Conservation (phyloP, 2,329 filamentous ascomycete genomes). For the Ilyonectria sp. region DNA sequence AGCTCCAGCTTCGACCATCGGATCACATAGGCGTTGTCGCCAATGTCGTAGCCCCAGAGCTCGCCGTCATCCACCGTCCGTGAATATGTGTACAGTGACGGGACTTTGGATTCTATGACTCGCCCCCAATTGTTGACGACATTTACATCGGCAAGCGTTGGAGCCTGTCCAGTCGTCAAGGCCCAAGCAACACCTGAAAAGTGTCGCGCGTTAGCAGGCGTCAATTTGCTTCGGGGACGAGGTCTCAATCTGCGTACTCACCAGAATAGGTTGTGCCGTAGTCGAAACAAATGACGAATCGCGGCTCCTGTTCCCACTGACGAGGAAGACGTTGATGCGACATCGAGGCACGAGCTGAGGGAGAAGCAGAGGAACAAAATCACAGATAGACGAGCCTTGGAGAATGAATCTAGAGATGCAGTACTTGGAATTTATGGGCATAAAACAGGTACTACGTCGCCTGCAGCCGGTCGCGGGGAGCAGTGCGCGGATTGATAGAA, state of each 20-base stretch:
- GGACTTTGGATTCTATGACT: conserved; percentile 26
- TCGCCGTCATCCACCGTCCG: conserved; percentile 4
- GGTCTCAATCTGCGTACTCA: neutral
- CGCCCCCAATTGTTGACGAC: conserved; percentile 27
- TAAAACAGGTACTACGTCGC: neutral
- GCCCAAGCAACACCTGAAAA: conserved; percentile 30
- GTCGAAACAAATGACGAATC: conserved; percentile 35
- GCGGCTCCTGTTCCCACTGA: conserved; percentile 5
- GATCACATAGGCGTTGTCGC: conserved; percentile 32
- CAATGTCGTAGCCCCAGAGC: conserved; percentile 32
- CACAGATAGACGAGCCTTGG: neutral
- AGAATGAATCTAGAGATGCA: neutral
- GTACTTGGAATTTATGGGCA: neutral
- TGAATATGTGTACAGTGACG: conserved; percentile 32
- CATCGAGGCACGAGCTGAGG: neutral
- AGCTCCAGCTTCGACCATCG: conserved; percentile 34
- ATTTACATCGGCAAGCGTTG: conserved; percentile 24
- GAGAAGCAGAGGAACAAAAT: neutral
- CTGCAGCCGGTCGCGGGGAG: neutral
- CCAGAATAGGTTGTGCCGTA: conserved; percentile 34
- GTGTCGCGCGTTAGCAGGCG: neutral
- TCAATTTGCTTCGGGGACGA: neutral
- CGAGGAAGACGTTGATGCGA: neutral
- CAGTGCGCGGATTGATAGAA: neutral
- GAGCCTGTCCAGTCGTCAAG: conserved; percentile 16